Conservation (phyloP, 2,329 filamentous ascomycete genomes). For the Thielaviopsis euricoi region DNA sequence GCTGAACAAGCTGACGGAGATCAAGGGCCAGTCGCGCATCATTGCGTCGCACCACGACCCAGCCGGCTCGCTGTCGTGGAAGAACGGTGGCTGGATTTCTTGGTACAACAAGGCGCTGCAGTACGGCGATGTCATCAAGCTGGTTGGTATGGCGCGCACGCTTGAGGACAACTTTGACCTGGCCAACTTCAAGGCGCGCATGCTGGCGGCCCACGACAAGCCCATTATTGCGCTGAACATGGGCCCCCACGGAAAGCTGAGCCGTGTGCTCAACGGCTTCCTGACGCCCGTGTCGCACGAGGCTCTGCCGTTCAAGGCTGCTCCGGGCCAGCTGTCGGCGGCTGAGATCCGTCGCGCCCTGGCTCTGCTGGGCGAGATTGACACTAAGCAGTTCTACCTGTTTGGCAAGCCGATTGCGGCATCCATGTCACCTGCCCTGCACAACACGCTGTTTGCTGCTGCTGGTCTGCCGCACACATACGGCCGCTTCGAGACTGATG, state of each 20-base stretch:
- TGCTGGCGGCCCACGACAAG: constrained; percentile 54
- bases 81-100: constrained; percentile 78
- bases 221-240: constrained; percentile 94
- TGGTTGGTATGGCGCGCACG: constrained; percentile 63
- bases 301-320: constrained; percentile 76
- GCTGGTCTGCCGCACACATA: constrained; percentile 79
- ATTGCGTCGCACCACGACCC: constrained; percentile 96
- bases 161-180: constrained; percentile 80
- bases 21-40: constrained; percentile 58
- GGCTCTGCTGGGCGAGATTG: constrained; percentile 62
- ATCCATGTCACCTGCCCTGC: constrained; percentile 74
- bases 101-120: constrained; percentile 82
- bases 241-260: constrained; percentile 74
- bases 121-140: constrained; percentile 85
- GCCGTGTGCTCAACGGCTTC: constrained; percentile 78
- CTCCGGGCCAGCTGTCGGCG: constrained; percentile 83
- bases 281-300: constrained; percentile 91
- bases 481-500: constrained; percentile 54
- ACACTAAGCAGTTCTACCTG: constrained; percentile 62
- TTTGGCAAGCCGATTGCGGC: constrained; percentile 73
- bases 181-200: constrained; percentile 63
- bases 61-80: constrained; percentile 63
- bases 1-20: constrained; percentile 48
- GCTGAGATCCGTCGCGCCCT: constrained; percentile 70
- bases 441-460: constrained; percentile 67